Base-by-base conservation (phyloP, 2,329 filamentous ascomycete genomes). In the Cladosporium sphaerospermum region DNA sequence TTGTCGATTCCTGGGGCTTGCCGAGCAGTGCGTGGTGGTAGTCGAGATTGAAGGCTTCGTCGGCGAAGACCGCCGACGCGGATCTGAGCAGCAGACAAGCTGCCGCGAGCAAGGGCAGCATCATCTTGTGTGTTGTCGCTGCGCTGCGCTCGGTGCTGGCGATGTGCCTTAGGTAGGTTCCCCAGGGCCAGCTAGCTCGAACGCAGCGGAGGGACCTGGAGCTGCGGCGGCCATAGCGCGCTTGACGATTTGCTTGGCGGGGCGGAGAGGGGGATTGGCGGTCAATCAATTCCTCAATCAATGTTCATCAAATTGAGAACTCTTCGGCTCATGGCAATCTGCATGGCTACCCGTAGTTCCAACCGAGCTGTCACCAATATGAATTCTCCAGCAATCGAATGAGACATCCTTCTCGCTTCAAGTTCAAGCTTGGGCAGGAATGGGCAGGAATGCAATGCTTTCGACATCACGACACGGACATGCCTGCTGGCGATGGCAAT, bases 1-100 rank as follows among this genome's bases (percentile, higher is more conserved):
- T 96, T 56, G 89, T 88, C 58, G 88, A 82, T 68, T 82, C 77
- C 68, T 86, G 86, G 52, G 93, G 90, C 36, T 88, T 74, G 65
- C 93, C 93, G 64, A 99, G 76, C 45, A 97, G 84, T 59, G 88
- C 83, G 74, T 95, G 84, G 73, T 97, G 92, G 75, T 90, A 97
- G 73, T 99, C 93, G 69, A 95, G 82, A 63, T 89, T 81, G 74
- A 85, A 91, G 61, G 95, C 90, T 71, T 99, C 92, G 67, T 99
- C 93, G 61, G 81, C 78, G 74, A 90, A 96, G 56, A 97, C 83
- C 59, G 90, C 88, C 65, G 72, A 68, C 48, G 81, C 74, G 66
- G 76, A 65, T 62, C 76, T 68, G 61, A 75, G 74, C 63, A 83
- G 69, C 54, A 67, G 67, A 34, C 43, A 45, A 13, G 37, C 50